Percentiles rank a stretch among this genome's conserved stretches.
These are phyloP conservation scores for Speleostelium caveatum DNA, from an alignment of 78 protist genomes.

Conservation along the genomic window DNA sequence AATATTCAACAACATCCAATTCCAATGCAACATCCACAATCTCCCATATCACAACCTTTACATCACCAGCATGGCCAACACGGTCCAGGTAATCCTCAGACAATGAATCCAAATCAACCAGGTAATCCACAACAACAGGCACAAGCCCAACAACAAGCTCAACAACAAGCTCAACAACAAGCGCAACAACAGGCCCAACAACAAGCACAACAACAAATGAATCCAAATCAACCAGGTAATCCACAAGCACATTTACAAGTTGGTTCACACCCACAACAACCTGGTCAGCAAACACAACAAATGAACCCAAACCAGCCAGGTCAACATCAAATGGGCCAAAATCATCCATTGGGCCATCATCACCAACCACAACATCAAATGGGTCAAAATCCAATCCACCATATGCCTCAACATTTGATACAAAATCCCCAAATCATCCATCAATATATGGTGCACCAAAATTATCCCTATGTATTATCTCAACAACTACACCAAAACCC, in stretches of 20 bases:
- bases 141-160: neutral
- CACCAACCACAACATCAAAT: neutral
- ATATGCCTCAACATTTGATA: too few relatives aligned
- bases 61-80: too few relatives aligned
- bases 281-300: neutral
- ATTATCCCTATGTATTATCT: too few relatives aligned
- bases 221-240: neutral
- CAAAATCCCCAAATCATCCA: too few relatives aligned
- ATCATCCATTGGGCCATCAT: neutral
- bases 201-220: neutral
- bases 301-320: neutral
- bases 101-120: neutral
- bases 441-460: too few relatives aligned
- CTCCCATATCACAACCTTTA: too few relatives aligned
- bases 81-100: too few relatives aligned
- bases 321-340: neutral
- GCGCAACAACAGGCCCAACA: neutral
- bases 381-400: too few relatives aligned
- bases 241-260: neutral
- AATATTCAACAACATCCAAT: too few relatives aligned
- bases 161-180: neutral
- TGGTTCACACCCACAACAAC: neutral
- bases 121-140: neutral
- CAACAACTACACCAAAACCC: too few relatives aligned
- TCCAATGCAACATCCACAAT: too few relatives aligned